phyloP scores from a whole-genome alignment of 352 stramenopile genomes.

The Plasmopara muralis region DNA sequence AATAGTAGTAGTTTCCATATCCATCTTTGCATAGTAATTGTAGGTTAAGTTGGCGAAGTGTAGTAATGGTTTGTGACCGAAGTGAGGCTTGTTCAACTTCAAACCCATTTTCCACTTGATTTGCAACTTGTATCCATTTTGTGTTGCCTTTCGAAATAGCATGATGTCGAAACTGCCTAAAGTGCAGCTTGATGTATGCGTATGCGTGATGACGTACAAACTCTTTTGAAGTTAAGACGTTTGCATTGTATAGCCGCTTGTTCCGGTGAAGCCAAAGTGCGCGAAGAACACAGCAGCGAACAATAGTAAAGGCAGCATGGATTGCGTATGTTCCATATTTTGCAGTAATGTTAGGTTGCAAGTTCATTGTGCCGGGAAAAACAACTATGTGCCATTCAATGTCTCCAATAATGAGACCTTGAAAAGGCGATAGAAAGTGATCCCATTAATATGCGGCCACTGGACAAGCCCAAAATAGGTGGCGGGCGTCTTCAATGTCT shows the following conservation, averaged over 20 bases:
- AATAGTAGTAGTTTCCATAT: not conserved
- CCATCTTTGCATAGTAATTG: not conserved
- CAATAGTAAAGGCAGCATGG: slow-evolving; percentile 1
- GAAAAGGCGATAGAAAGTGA: slow-evolving; percentile 8
- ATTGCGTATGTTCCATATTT: not conserved
- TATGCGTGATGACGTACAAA: not conserved
- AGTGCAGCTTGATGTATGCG: no score
- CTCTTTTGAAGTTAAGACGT: not conserved
- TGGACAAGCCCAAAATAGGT: slow-evolving; percentile 7
- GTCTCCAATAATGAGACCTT: not conserved
- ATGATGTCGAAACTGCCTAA: no score
- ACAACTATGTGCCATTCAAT: not conserved
- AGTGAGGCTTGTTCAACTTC: not conserved
- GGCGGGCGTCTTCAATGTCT: slow-evolving; percentile 2
- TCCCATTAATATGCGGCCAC: slow-evolving; percentile 4
- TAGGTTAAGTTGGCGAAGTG: no score
- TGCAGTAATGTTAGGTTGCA: not conserved
- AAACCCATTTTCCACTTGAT: not conserved
- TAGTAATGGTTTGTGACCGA: no score
- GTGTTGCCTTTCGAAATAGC: not conserved
- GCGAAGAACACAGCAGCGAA: slow-evolving; percentile 5
- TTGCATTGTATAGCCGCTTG: slow-evolving; percentile 7
- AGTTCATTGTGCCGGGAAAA: not conserved
- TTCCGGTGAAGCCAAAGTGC: slow-evolving; percentile 7
- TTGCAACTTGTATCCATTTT: not conserved